Conservation (phyloP, 1,139 yeast species). For the Pichia kudriavzevii region DNA sequence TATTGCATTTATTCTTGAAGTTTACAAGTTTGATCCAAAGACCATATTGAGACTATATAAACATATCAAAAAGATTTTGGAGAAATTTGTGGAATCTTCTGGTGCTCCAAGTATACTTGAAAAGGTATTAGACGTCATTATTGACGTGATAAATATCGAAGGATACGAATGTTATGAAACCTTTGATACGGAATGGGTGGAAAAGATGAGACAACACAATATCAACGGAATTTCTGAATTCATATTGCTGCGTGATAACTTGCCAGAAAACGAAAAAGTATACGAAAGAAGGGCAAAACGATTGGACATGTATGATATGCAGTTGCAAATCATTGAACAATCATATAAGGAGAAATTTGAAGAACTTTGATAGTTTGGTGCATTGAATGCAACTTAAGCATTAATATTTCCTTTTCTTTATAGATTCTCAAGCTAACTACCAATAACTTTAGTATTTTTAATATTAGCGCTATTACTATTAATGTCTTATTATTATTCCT, state of each 20-base stretch:
- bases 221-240: constrained; percentile 6
- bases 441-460: too few relatives aligned
- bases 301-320: background rate
- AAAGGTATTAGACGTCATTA: constrained; percentile 19
- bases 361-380: background rate
- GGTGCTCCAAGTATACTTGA: constrained; percentile 21
- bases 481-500: too few relatives aligned
- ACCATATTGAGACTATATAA: constrained; percentile 18
- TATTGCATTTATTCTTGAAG: constrained; percentile 37
- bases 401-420: background rate
- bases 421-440: too few relatives aligned
- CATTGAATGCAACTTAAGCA: background rate
- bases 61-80: constrained; percentile 15
- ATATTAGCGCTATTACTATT: too few relatives aligned
- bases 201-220: constrained; percentile 4
- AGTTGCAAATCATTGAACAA: constrained; percentile 3
- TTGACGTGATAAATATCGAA: constrained; percentile 17
- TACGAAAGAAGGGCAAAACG: too few relatives aligned
- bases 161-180: constrained; percentile 12
- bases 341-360: background rate
- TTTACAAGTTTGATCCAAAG: constrained; percentile 26
- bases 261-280: too few relatives aligned
- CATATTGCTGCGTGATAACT: too few relatives aligned
- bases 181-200: constrained; percentile 1
- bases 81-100: constrained; percentile 19